Conservation (phyloP, 2,329 filamentous ascomycete species). For the Raffaelea ambrosiae region DNA sequence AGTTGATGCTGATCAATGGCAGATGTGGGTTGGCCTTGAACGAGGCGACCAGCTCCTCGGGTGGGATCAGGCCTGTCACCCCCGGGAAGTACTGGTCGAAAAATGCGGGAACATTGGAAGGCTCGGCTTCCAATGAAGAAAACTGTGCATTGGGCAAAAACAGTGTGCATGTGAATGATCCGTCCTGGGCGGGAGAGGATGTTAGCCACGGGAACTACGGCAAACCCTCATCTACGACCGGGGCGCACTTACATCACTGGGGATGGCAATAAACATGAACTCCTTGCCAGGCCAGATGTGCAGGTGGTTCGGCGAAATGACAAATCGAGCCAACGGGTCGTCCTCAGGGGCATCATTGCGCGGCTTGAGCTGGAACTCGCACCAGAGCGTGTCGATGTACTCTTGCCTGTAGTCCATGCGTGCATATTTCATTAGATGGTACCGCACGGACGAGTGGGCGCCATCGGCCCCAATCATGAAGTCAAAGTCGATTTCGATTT, state of each 20-base stretch:
- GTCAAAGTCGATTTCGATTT: slow-evolving; percentile 82
- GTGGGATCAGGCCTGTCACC: slow-evolving; percentile 63
- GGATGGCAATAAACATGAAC: slow-evolving; percentile 98
- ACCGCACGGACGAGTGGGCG: slow-evolving; percentile 83
- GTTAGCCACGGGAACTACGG: no score
- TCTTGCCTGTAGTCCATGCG: slow-evolving; percentile 87
- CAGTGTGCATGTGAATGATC: slow-evolving; percentile 89
- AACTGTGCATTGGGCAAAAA: slow-evolving; percentile 73
- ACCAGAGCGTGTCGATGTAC: slow-evolving; percentile 97
- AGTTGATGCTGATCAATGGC: slow-evolving; percentile 89
- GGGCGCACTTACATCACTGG: slow-evolving; percentile 46
- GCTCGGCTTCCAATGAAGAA: slow-evolving; percentile 54
- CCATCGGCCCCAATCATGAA: slow-evolving; percentile 92
- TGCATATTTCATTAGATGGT: slow-evolving; percentile 92
- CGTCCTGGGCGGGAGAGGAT: slow-evolving; percentile 50
- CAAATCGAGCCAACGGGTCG: slow-evolving; percentile 44
- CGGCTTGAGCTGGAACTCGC: slow-evolving; percentile 78
- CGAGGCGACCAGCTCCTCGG: slow-evolving; percentile 59
- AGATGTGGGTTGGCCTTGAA: slow-evolving; percentile 81
- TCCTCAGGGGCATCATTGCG: slow-evolving; percentile 19
- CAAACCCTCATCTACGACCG: not conserved
- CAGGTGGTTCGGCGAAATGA: slow-evolving; percentile 83
- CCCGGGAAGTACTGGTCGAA: slow-evolving; percentile 84
- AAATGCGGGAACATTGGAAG: slow-evolving; percentile 55
- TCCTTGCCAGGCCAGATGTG: slow-evolving; percentile 95